A percentile compares a stretch with the other conserved stretches of the same genome.
phyloP scores from a whole-genome alignment of 2,329 filamentous ascomycete genomes.

The Verticillium longisporum region DNA sequence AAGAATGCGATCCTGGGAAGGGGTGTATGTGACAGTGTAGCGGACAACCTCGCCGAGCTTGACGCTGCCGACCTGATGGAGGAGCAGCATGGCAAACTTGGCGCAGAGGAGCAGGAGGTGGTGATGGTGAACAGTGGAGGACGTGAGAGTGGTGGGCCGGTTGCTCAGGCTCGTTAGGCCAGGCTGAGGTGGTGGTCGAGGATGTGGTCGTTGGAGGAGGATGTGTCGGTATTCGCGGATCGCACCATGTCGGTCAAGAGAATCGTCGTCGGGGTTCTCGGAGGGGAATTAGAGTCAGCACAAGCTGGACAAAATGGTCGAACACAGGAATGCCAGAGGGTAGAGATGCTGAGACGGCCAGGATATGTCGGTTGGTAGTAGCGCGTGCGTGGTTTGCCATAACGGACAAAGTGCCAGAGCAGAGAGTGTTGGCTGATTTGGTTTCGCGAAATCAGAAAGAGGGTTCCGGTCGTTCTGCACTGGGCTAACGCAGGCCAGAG shows the following conservation, averaged over 20 bases:
- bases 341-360: neutral
- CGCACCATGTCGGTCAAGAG: neutral
- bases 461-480: neutral
- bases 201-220: neutral
- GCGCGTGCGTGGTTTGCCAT: neutral
- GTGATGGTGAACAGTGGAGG: neutral
- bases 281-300: neutral
- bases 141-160: neutral
- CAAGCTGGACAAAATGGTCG: neutral
- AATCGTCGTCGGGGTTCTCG: neutral
- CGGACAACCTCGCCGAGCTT: slow-evolving; percentile 92
- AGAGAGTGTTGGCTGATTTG: neutral
- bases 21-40: slow-evolving; percentile 88
- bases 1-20: slow-evolving; percentile 79
- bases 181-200: neutral
- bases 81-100: slow-evolving; percentile 63
- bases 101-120: neutral
- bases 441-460: neutral
- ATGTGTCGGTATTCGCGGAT: neutral
- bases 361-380: neutral
- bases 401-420: neutral
- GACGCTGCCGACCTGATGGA: slow-evolving; percentile 85
- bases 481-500: neutral
- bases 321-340: neutral
- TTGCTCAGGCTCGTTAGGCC: neutral